Evolutionary conservation across 805 yeast genomes (phyloP).

Genomic region (Crinitomyces ghanaensis): DNA sequence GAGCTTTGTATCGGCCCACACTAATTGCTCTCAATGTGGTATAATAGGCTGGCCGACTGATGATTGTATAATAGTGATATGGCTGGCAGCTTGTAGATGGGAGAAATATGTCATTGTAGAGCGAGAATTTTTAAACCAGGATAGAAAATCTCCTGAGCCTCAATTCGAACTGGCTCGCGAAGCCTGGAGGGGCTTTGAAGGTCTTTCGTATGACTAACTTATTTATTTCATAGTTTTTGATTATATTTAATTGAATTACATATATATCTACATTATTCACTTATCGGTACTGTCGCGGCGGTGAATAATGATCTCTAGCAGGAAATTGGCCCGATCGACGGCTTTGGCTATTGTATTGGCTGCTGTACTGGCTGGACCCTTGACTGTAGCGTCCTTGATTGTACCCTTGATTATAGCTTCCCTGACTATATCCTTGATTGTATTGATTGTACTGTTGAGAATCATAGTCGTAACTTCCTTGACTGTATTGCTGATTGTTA

Average conservation of each 20-base stretch:
- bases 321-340: conserved; percentile 3
- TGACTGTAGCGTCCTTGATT: conserved; percentile 7
- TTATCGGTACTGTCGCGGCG: too few species aligned
- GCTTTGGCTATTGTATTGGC: neutral
- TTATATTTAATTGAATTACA: neutral
- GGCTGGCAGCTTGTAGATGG: conserved; percentile 66
- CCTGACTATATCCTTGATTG: conserved; percentile 10
- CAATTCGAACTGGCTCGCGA: conserved; percentile 52
- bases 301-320: too few species aligned
- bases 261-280: neutral
- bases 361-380: neutral
- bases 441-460: too few species aligned
- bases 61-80: conserved; percentile 58
- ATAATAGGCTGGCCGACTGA: conserved; percentile 68
- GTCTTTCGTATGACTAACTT: conserved; percentile 35
- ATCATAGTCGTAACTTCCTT: neutral
- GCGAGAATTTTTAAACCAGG: conserved; percentile 22
- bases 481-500: conserved; percentile 4
- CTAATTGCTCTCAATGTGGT: conserved; percentile 32
- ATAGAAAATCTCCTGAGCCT: conserved; percentile 20
- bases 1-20: conserved; percentile 71
- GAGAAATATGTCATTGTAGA: conserved; percentile 71
- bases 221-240: conserved; percentile 28
- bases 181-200: conserved; percentile 56
- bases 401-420: conserved; percentile 8